Evolutionary conservation across 371 early-diverging fungal species (phyloP), one percentile per base, ranked within the genome.

Genomic region (Rhizopus arrhizus): DNA sequence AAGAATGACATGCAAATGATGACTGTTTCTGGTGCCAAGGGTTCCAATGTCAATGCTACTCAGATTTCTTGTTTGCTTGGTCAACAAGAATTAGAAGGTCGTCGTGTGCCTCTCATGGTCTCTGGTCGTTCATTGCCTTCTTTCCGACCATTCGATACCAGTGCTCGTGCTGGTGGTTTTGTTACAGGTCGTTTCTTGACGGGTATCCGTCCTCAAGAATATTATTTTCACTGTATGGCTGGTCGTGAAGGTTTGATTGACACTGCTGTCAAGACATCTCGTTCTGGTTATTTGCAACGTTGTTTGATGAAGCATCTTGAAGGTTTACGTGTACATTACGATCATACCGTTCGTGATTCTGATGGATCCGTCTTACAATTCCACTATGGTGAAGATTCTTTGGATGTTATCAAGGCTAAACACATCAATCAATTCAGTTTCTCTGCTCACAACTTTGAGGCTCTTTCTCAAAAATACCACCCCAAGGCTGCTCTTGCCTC

Each of bases 201-300:
- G 3, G 99, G 99, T 51, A 94, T 99, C 67, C 91, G 92, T 66
- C 97, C 98, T 28, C 96, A 96, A 66, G 92, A 90, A 72, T 93
- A 87, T 75, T 91, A 90, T 72, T 93, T 91, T 85, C 90, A 89
- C 80, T 96, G 96, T 77, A 99, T 99, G 99, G 99, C 99, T 64
- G 99, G 99, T 71, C 96, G 99, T 81, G 99, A 99, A 88, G 99
- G 99, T 67, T 83, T 99, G 29, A 98, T 99, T 67, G 99, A 99
- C 85, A 99, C 99, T 3, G 99, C 99, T 59, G 99, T 99, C 75
- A 99, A 99, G 83, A 99, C 99, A 0, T 93, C 98, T 45, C 92
- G 97, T 71, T 98, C 99, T 9, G 99, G 99, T 46, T 99, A 99
- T 77, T 81, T 99, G 72, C 99, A 99, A 79, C 92, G 99, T 72